phyloP scores from a whole-genome alignment of 305 asterid species.

The Solanum hybrid region DNA sequence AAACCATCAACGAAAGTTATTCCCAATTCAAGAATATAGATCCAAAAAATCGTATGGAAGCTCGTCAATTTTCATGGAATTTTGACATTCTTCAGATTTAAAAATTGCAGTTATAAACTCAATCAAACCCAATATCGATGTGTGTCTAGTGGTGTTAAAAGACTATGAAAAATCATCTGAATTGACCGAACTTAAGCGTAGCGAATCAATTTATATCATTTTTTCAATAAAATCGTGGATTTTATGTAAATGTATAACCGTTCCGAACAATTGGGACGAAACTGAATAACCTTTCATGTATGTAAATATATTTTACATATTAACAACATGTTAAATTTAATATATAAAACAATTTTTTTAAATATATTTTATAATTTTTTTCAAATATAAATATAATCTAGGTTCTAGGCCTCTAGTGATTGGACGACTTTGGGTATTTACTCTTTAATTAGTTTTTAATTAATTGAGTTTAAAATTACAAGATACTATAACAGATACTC shows the following conservation, averaged over 20 bases:
- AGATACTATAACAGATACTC: too few relatives aligned
- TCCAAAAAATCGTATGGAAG: background rate
- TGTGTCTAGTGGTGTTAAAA: background rate
- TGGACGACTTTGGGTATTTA: background rate
- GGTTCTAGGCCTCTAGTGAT: background rate
- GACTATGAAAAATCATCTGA: background rate
- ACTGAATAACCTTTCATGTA: background rate
- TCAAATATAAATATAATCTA: too few relatives aligned
- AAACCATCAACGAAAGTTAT: background rate
- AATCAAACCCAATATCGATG: background rate
- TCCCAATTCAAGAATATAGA: background rate
- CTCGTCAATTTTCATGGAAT: too few relatives aligned
- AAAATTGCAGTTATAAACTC: background rate
- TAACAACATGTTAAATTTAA: background rate
- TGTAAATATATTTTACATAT: too few relatives aligned
- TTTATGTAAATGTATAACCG: too few relatives aligned
- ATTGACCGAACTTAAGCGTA: background rate
- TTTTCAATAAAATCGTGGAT: too few relatives aligned
- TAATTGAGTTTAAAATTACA: too few relatives aligned
- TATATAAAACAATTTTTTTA: too few relatives aligned
- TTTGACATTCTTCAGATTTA: background rate
- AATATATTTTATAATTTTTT: too few relatives aligned
- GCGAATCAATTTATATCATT: too few relatives aligned
- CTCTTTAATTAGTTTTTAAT: background rate
- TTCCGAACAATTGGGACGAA: background rate